A percentile compares a stretch with the other conserved stretches of the same genome.
phyloP scores from a whole-genome alignment of 768 basidiomycete genomes.

The Boletus insuetus region DNA sequence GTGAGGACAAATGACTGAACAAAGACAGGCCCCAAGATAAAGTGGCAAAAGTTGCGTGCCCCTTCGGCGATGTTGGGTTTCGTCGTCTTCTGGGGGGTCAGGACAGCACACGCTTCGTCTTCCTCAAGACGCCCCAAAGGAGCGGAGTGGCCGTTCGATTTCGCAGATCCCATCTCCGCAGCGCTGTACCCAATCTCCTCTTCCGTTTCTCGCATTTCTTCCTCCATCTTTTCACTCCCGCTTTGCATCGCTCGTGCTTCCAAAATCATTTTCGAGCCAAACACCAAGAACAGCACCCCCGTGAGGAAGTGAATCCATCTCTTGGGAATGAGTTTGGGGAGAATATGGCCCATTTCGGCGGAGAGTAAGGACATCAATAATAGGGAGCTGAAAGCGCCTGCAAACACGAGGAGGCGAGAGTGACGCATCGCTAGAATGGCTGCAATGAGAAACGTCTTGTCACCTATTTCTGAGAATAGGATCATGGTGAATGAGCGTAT shows the following conservation, averaged over 20 bases:
- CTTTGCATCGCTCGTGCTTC: constrained; percentile 80
- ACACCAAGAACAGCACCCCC: constrained; percentile 81
- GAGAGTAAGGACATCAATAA: constrained; percentile 92
- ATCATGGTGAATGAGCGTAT: constrained; percentile 86
- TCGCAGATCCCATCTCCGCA: constrained; percentile 36
- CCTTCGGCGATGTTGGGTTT: constrained; percentile 49
- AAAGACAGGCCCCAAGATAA: constrained; percentile 88
- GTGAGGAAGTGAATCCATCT: constrained; percentile 71
- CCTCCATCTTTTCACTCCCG: constrained; percentile 79
- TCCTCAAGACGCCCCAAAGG: constrained; percentile 78
- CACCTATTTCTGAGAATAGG: constrained; percentile 89
- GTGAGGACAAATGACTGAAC: constrained; percentile 94
- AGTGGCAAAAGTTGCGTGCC: constrained; percentile 74
- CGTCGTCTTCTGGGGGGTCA: constrained; percentile 14
- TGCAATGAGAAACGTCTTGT: constrained; percentile 90
- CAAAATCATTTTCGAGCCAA: constrained; percentile 85
- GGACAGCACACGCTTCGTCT: constrained; percentile 37
- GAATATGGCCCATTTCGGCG: constrained; percentile 88
- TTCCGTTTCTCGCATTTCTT: constrained; percentile 95
- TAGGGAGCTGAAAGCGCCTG: constrained; percentile 84
- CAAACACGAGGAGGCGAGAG: constrained; percentile 80
- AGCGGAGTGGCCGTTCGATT: constrained; percentile 42
- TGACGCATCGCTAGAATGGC: constrained; percentile 94
- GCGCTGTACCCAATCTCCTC: constrained; percentile 91
- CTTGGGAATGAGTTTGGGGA: constrained; percentile 77